Evolutionary conservation across 2,329 filamentous ascomycete genomes (phyloP), one percentile per base, ranked within the genome.

Genomic region (Arthroderma sp.): DNA sequence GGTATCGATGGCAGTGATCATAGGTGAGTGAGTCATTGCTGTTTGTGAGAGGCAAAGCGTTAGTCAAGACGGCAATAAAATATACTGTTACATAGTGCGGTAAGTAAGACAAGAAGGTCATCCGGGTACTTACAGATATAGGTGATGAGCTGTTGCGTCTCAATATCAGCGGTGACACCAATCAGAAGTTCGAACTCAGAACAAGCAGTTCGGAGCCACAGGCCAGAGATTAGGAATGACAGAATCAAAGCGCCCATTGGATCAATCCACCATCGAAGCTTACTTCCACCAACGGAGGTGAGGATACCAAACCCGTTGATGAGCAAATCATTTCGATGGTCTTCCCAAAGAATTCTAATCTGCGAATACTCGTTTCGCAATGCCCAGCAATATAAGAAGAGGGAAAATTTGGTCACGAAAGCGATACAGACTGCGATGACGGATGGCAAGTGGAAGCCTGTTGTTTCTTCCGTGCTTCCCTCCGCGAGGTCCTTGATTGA

Each of bases 321-420:
- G 56, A 94, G 73, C n/a, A 98, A 72, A 59, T 98, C 91, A 59
- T 98, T 98, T 50, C 91, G 82, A 68, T 98, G 91, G 58, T 96
- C 89, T 63, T 94, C 85, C 88, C 87, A 95, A 9, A 96, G 70
- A 59, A 95, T 95, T 46, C 83, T 77, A 51, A 95, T 79, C 63
- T 95, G 88, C 49, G 80, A 86, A 69, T 96, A 94, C 56, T 86
- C 84, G 68, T 95, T 82, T 53, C 89, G 82, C 56, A 96, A 66
- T 4, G 85, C 78, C 78, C 83, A 96, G 68, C 91, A 96, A 69
- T 95, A 96, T 28, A 93, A 55, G 63, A 95, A 96, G 1, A 96
- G 73, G 4, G 56, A 58, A 10, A 96, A 69, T 61, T 98, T 96
- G 22, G 88, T 94, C 29, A 62, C 66, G 58, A 96, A 95, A 6